A percentile compares a stretch with the other conserved stretches of the same genome.
These are phyloP conservation scores for Ceratobasidium sp. DNA, from an alignment of 1,284 basidiomycete species.

Conservation along the genomic window DNA sequence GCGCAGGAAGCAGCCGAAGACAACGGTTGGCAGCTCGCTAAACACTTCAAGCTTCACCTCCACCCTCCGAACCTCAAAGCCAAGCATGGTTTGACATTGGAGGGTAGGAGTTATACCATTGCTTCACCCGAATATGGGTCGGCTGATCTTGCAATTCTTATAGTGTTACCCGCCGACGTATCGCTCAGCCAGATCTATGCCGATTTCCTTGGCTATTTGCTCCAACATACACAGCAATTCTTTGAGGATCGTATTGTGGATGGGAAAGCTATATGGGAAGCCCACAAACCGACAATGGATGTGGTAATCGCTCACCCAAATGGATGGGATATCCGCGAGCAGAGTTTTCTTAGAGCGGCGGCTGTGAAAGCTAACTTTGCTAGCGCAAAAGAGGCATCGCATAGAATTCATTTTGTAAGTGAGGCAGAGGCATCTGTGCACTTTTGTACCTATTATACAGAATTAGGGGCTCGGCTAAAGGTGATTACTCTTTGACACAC, in stretches of 20 bases:
- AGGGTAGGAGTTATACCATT: not conserved
- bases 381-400: not conserved
- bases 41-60: slow-evolving; percentile 42
- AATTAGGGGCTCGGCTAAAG: slow-evolving; percentile 3
- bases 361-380: slow-evolving; percentile 23
- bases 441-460: slow-evolving; percentile 40
- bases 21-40: slow-evolving; percentile 30
- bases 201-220: slow-evolving; percentile 44
- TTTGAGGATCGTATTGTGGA: slow-evolving; percentile 37
- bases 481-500: not conserved
- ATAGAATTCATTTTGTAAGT: slow-evolving; percentile 40
- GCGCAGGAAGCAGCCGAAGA: slow-evolving; percentile 2
- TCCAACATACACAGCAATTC: slow-evolving; percentile 28
- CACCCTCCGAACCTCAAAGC: slow-evolving; percentile 27
- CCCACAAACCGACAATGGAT: slow-evolving; percentile 9
- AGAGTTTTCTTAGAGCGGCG: slow-evolving; percentile 33
- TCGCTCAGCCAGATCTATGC: slow-evolving; percentile 32
- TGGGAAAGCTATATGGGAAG: slow-evolving; percentile 31
- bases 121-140: not conserved
- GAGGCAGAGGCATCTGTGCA: slow-evolving; percentile 50
- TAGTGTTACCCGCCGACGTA: slow-evolving; percentile 18
- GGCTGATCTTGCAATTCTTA: not conserved
- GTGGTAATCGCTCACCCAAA: slow-evolving; percentile 44
- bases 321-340: slow-evolving; percentile 41
- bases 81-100: not conserved